Base-by-base conservation (phyloP, 2,329 filamentous ascomycete species). In the Botrytis deweyae region DNA sequence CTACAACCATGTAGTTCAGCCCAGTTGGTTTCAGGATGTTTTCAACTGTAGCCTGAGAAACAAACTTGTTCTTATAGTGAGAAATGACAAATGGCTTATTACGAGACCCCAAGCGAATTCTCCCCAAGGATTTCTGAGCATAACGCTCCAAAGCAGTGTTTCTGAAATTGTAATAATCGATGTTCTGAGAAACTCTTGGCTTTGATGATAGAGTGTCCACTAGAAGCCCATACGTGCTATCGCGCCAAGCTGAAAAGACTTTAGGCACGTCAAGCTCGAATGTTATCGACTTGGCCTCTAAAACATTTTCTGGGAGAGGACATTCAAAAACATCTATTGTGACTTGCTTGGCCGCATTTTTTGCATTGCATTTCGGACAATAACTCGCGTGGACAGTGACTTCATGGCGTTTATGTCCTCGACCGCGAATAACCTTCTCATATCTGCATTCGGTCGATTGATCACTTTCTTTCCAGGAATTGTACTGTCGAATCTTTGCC, bases 321-420 rank as follows among this genome's bases (percentile, higher is more conserved):
- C 87, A 90, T 77, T 91, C 89, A 75, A 88, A 82, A 14, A 88
- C 78, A 0, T 61, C 0, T 12, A 91, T 89, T 0, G 40, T 55
- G 0, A 91, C 73, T 0, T 5, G 2, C 0, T 82, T 64, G 0
- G 87, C 87, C n/a, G 79, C 1, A 0, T 9, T 6, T 4, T 76
- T 62, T 0, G 81, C 74, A 0, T 3, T 2, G 76, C 86, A 89
- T 70, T 82, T 83, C 1, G 4, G 2, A 72, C 86, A 87, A 8
- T 52, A 8, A 16, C 52, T 46, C 8, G 20, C 10, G 25, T n/a
- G 61, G 25, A 33, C 29, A n/a, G 62, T 72, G 52, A 36, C 72
- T 64, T 22, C 58, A 52, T 3, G n/a, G 20, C 46, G 46, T 2
- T 46, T 25, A 6, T 20, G 9, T 22, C 22, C 7, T 18, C 18